These are phyloP conservation scores for Boletus sensibilis DNA, from an alignment of 768 basidiomycete genomes.

Conservation along the genomic window DNA sequence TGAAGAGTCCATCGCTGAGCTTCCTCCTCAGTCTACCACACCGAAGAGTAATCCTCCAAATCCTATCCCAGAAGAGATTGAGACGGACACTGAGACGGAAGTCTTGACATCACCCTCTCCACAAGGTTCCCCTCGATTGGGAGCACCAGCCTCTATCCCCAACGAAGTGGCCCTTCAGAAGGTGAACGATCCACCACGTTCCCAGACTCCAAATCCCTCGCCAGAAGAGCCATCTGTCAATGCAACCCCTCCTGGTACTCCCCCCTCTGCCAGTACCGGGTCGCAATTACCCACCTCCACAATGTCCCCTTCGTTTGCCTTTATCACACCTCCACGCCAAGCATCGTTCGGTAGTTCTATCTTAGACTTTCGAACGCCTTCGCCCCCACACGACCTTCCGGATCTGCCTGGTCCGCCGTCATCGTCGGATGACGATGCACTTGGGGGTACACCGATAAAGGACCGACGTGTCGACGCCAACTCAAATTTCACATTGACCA, in stretches of 20 bases:
- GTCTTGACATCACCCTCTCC: conserved; percentile 23
- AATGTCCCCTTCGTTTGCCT: conserved; percentile 19
- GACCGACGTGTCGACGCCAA: conserved; percentile 14
- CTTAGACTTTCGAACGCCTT: conserved; percentile 57
- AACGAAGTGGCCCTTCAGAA: conserved; percentile 20
- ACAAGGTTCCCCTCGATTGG: conserved; percentile 18
- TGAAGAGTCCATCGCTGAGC: conserved; percentile 30
- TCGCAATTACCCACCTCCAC: conserved; percentile 5
- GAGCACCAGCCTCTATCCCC: background rate
- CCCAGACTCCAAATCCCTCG: conserved; percentile 1
- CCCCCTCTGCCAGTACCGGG: conserved; percentile 10
- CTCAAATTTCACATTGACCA: conserved; percentile 34
- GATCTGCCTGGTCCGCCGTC: conserved; percentile 67
- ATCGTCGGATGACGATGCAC: conserved; percentile 49
- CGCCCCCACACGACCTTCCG: conserved; percentile 60
- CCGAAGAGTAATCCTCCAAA: conserved; percentile 23
- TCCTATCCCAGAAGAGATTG: conserved; percentile 15
- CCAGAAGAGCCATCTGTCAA: conserved; percentile 10
- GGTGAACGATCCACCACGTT: conserved; percentile 16
- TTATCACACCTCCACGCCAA: conserved; percentile 50
- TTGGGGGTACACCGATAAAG: conserved; percentile 26
- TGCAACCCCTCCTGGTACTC: conserved; percentile 28
- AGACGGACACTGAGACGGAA: conserved; percentile 30
- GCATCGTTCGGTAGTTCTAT: conserved; percentile 41
- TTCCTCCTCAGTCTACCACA: conserved; percentile 26